Percentiles rank a stretch among this genome's conserved stretches.
Conservation (phyloP, 2,329 filamentous ascomycete genomes). For the Colletotrichum spinosum region DNA sequence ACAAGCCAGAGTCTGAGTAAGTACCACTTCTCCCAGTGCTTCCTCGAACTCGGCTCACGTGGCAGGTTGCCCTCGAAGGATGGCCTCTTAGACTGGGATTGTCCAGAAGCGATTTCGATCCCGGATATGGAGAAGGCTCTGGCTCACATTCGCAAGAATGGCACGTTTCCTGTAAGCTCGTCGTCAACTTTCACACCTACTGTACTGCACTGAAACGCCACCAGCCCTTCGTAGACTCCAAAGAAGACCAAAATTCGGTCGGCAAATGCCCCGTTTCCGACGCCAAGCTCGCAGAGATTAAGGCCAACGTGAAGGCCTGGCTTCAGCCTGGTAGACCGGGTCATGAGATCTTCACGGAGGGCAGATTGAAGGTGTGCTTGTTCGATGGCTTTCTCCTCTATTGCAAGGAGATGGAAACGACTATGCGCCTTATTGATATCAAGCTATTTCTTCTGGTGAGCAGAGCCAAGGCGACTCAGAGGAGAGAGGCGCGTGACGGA, state of each 20-base stretch:
- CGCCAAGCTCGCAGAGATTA: constrained; percentile 58
- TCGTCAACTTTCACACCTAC: constrained; percentile 39
- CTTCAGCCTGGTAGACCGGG: constrained; percentile 58
- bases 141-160: constrained; percentile 75
- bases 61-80: constrained; percentile 65
- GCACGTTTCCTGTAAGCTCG: constrained; percentile 70
- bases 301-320: constrained; percentile 60
- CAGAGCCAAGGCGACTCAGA: constrained; percentile 70
- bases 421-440: constrained; percentile 75
- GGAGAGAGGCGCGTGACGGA: constrained; percentile 76
- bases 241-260: constrained; percentile 72
- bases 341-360: constrained; percentile 47
- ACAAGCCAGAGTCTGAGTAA: constrained; percentile 80
- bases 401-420: constrained; percentile 64
- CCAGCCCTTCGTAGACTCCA: constrained; percentile 63
- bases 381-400: constrained; percentile 93
- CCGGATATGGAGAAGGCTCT: constrained; percentile 75
- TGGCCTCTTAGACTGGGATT: constrained; percentile 91
- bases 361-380: constrained; percentile 69
- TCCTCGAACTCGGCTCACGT: constrained; percentile 8
- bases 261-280: constrained; percentile 65
- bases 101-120: constrained; percentile 81
- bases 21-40: constrained; percentile 41
- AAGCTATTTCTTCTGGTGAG: constrained; percentile 82
- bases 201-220: constrained; percentile 4